These are phyloP conservation scores for Leccinum rimulosum DNA, from an alignment of 768 basidiomycete species.

Conservation along the genomic window DNA sequence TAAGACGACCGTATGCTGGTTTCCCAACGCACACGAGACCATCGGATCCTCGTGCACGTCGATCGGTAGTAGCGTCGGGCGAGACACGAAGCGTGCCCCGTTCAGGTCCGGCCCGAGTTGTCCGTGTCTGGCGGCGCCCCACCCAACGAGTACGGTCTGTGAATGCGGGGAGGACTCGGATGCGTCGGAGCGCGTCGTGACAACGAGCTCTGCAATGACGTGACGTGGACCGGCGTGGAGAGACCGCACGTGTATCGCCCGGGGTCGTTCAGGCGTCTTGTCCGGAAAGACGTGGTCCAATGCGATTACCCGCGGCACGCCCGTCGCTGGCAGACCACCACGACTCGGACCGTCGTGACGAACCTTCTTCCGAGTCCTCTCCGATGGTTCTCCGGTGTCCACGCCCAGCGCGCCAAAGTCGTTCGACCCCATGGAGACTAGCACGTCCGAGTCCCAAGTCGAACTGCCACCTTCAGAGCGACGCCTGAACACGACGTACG, in stretches of 20 bases:
- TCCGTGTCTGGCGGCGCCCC: slow-evolving; percentile 84
- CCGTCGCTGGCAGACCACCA: background rate
- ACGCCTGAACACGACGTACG: slow-evolving; percentile 60
- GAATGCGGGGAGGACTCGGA: background rate
- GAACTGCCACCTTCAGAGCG: background rate
- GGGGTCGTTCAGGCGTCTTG: slow-evolving; percentile 34
- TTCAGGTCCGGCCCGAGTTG: slow-evolving; percentile 57
- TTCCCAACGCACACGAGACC: slow-evolving; percentile 41
- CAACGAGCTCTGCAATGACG: slow-evolving; percentile 35
- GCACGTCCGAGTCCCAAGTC: slow-evolving; percentile 37
- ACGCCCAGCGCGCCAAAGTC: slow-evolving; percentile 82
- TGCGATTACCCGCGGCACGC: slow-evolving; percentile 4
- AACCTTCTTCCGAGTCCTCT: background rate
- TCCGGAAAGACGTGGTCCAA: slow-evolving; percentile 33
- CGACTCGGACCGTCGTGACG: background rate
- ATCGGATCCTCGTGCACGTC: slow-evolving; percentile 31
- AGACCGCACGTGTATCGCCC: slow-evolving; percentile 36
- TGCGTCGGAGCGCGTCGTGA: slow-evolving; percentile 19
- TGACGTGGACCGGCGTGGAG: slow-evolving; percentile 73
- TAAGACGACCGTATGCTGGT: slow-evolving; percentile 51
- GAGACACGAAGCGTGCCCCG: slow-evolving; percentile 7
- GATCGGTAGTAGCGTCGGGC: slow-evolving; percentile 36
- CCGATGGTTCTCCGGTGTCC: slow-evolving; percentile 21
- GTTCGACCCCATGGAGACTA: slow-evolving; percentile 81
- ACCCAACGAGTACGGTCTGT: slow-evolving; percentile 54